These are phyloP conservation scores for Penicillium glabrum DNA, from an alignment of 2,329 filamentous ascomycete species.

Conservation along the genomic window DNA sequence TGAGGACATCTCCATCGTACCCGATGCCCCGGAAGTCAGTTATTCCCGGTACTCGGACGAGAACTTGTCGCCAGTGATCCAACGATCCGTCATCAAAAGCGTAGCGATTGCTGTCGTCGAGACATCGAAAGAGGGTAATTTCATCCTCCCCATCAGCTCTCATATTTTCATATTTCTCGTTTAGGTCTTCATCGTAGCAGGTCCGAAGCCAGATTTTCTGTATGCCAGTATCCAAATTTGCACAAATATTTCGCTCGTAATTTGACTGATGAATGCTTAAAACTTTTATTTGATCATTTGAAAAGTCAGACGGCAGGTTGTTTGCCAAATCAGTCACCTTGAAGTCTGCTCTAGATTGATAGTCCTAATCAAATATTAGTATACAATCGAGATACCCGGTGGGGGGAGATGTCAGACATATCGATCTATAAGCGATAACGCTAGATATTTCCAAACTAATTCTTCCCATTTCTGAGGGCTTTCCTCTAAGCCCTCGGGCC, in stretches of 20 bases:
- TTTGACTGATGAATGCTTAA: not conserved
- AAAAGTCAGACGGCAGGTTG: too few species aligned
- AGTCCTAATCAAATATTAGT: too few species aligned
- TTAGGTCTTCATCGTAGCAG: constrained; percentile 1
- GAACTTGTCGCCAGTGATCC: not conserved
- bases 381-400: not conserved
- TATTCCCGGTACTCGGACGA: constrained; percentile 1
- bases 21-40: not conserved
- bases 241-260: constrained; percentile 1
- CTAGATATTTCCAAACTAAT: constrained; percentile 2
- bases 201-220: constrained; percentile 2
- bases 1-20: not conserved
- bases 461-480: constrained; percentile 3
- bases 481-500: not conserved
- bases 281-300: constrained; percentile 1
- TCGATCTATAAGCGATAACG: constrained; percentile 3
- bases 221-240: not conserved
- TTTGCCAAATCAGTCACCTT: too few species aligned
- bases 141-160: not conserved
- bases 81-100: not conserved
- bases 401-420: constrained; percentile 1
- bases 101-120: not conserved
- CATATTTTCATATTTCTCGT: not conserved
- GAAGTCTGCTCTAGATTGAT: too few species aligned
- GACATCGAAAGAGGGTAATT: constrained; percentile 1